A percentile compares a stretch with the other conserved stretches of the same genome.
Conservation (phyloP, 2,329 filamentous ascomycete species). For the Pseudogymnoascus sp. region DNA sequence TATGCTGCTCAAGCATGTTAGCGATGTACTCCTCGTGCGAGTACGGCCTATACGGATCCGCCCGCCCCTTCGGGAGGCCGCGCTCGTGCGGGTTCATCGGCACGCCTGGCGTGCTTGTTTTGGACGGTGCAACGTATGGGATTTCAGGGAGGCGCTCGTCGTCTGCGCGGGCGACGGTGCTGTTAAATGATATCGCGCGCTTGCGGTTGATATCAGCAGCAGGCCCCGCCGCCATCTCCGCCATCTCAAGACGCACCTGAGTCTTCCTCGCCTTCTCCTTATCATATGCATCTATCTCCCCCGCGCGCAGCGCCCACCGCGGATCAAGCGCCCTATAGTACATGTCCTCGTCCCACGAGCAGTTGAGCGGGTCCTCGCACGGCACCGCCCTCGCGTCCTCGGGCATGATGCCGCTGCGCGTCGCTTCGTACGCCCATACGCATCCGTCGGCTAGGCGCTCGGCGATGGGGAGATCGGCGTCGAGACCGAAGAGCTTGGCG, state of each 20-base stretch:
- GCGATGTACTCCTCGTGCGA: constrained; percentile 47
- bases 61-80: not conserved
- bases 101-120: not conserved
- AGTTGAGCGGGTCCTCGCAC: constrained; percentile 31
- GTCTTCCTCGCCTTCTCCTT: constrained; percentile 33
- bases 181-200: not conserved
- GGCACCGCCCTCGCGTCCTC: constrained; percentile 42
- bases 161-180: not conserved
- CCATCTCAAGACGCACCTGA: constrained; percentile 19
- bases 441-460: constrained; percentile 58
- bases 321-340: constrained; percentile 28
- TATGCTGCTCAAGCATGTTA: constrained; percentile 33
- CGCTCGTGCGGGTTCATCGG: not conserved
- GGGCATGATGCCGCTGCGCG: constrained; percentile 56
- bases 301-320: constrained; percentile 34
- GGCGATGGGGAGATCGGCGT: constrained; percentile 52
- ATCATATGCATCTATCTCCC: constrained; percentile 35
- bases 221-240: constrained; percentile 30
- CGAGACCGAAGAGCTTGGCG: constrained; percentile 51
- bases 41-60: constrained; percentile 18
- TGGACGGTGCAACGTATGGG: constrained; percentile 5
- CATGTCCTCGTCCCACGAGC: constrained; percentile 25
- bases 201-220: not conserved
- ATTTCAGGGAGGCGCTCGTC: not conserved
- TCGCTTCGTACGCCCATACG: constrained; percentile 59